Percentiles rank a stretch among this genome's conserved stretches.
phyloP scores from a whole-genome alignment of 768 basidiomycete species.

The Auricularia cornea region DNA sequence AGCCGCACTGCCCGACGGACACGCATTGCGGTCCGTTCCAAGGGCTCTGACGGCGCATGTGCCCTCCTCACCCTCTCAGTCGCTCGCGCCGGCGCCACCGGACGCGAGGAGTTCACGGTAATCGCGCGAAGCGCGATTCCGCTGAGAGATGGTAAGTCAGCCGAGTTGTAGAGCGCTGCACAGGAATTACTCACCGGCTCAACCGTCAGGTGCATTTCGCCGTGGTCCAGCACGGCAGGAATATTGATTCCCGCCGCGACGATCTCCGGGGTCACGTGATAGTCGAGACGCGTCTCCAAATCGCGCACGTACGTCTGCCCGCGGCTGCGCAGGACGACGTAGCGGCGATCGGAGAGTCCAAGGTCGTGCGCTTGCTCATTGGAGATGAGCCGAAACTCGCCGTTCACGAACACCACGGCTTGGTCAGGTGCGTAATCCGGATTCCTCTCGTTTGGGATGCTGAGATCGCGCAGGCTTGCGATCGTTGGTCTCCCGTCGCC shows the following conservation, averaged over 20 bases:
- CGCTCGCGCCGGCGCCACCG: not conserved
- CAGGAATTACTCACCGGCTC: not conserved
- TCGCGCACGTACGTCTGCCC: not conserved
- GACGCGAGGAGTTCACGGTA: not conserved
- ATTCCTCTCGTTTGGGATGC: not conserved
- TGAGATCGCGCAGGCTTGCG: not conserved
- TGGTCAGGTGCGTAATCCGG: not conserved
- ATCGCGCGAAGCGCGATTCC: not conserved
- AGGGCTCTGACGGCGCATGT: not conserved
- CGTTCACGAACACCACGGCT: not conserved
- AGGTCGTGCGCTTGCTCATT: not conserved
- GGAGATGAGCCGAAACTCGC: not conserved
- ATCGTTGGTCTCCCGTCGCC: not conserved
- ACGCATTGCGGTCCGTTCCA: not conserved
- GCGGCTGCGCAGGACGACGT: not conserved
- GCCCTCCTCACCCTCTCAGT: not conserved
- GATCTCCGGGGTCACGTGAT: not conserved
- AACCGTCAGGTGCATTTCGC: not conserved
- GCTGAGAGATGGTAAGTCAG: not conserved
- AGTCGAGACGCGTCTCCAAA: not conserved
- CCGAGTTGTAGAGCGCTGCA: not conserved
- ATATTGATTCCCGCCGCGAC: not conserved
- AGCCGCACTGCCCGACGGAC: not conserved
- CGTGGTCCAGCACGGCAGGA: not conserved
- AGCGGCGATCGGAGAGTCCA: not conserved